These are phyloP conservation scores for Funneliformis mosseae DNA, from an alignment of 192 early-diverging fungal genomes.

Conservation along the genomic window DNA sequence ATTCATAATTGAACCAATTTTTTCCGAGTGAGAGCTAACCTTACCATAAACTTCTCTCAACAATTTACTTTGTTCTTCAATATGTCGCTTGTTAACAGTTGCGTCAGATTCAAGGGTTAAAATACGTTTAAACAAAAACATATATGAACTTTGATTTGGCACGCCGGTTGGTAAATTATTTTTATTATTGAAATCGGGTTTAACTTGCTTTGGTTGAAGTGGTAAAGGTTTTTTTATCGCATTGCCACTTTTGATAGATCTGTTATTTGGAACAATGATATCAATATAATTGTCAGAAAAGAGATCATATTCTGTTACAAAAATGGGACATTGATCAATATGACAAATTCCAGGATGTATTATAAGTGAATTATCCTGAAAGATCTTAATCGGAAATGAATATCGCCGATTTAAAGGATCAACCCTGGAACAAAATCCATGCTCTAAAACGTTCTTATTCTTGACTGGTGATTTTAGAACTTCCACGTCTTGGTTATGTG, in stretches of 20 bases:
- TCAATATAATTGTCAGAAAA: neutral
- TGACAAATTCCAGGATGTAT: neutral
- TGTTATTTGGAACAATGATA: neutral
- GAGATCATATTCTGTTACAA: neutral
- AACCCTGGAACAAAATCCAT: neutral
- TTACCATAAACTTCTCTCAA: conserved; percentile 66
- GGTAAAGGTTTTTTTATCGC: neutral
- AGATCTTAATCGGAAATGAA: neutral
- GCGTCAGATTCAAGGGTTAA: conserved; percentile 78
- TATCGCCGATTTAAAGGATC: neutral
- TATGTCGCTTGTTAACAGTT: conserved; percentile 69
- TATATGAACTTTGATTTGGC: conserved; percentile 78
- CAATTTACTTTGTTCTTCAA: conserved; percentile 77
- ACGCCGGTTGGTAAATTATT: conserved; percentile 31
- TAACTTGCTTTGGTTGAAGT: neutral
- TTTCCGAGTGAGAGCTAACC: neutral
- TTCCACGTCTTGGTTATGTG: neutral
- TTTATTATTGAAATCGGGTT: neutral
- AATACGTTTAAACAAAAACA: conserved; percentile 88
- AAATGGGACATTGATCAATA: neutral
- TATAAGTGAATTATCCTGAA: neutral
- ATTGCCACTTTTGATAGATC: neutral
- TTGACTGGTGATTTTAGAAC: neutral
- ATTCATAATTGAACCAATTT: neutral
- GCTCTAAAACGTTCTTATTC: neutral